A percentile compares a stretch with the other conserved stretches of the same genome.
Conservation (phyloP, 495 filamentous ascomycete genomes). For the Ramalina peruviana region DNA sequence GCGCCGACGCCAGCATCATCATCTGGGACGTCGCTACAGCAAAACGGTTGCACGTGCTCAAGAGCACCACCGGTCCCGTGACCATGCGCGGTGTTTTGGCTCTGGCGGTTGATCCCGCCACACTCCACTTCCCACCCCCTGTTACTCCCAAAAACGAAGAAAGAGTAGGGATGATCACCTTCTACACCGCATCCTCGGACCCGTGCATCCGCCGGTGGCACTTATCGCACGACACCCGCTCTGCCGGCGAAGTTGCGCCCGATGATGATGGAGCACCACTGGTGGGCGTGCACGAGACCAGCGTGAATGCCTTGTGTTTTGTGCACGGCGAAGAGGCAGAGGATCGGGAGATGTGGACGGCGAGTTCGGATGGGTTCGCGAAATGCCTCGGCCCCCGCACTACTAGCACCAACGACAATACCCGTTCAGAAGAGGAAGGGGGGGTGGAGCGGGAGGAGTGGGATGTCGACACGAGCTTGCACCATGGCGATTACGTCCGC, state of each 20-base stretch:
- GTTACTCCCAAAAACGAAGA: no score
- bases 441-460: slow-evolving; percentile 22
- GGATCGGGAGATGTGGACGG: slow-evolving; percentile 77
- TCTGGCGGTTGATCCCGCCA: slow-evolving; percentile 54
- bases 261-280: slow-evolving; percentile 35
- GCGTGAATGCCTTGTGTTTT: slow-evolving; percentile 61
- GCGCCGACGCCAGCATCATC: slow-evolving; percentile 73
- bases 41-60: slow-evolving; percentile 53
- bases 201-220: slow-evolving; percentile 69
- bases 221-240: slow-evolving; percentile 23
- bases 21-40: slow-evolving; percentile 64
- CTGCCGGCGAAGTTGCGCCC: slow-evolving; percentile 28
- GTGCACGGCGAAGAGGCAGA: slow-evolving; percentile 22
- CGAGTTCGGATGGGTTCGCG: slow-evolving; percentile 71
- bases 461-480: slow-evolving; percentile 53
- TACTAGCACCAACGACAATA: no score
- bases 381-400: slow-evolving; percentile 52
- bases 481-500: slow-evolving; percentile 80
- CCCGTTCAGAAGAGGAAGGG: no score
- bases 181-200: slow-evolving; percentile 74
- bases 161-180: slow-evolving; percentile 21
- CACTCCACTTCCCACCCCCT: slow-evolving; percentile 4
- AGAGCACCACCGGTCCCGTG: slow-evolving; percentile 43
- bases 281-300: slow-evolving; percentile 67
- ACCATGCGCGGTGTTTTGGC: slow-evolving; percentile 51